Base-by-base conservation (phyloP, 106 monocot species). In the Allium sativum region DNA sequence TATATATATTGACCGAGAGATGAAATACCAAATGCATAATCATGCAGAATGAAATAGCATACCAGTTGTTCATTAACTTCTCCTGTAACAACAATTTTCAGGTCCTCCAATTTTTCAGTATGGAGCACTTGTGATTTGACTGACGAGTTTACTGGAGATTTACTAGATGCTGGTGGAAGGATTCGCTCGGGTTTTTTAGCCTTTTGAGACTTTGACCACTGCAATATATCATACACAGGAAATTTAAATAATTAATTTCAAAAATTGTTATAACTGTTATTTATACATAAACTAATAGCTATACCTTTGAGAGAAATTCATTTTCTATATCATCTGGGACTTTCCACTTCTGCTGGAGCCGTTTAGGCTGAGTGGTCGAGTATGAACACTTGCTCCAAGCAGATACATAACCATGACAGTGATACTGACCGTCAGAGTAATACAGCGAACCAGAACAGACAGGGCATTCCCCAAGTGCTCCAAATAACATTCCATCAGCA, bases 401-500 rank as follows among this genome's bases (percentile, higher is more conserved):
- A 57, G 96, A 88, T 62, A 85, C 64, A 79, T 91, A 78, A 48
- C 91, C 96, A 78, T 84, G 79, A 63, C 96, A 98, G 40, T 61
- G 66, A 70, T 91, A 98, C 50, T 74, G 78, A 8, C 87, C 76
- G 47, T 75, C 80, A 73, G 78, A 79, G 53, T 91, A 98, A 61
- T 44, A 61, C 8, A 98, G 77, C 42, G 82, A 64, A 62, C 96
- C 90, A 44, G 77, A 82, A 78, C 96, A 98, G 8, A 98, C 21
- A 45, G 96, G 82, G 65, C 96, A 98, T 40, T 57, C 65, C 21
- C 73, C 84, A 58, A 98, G 65, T 76, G 77, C 80, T 58, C 96
- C 96, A 73, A 98, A 98, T 2, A 87, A 71, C 87, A 98, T 98
- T 6, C 96, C 96, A 80, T 98, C 96, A 79, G 91, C 87, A 85